A percentile compares a stretch with the other conserved stretches of the same genome.
Conservation (phyloP, 2,329 filamentous ascomycete species). For the Fusarium nygamai region DNA sequence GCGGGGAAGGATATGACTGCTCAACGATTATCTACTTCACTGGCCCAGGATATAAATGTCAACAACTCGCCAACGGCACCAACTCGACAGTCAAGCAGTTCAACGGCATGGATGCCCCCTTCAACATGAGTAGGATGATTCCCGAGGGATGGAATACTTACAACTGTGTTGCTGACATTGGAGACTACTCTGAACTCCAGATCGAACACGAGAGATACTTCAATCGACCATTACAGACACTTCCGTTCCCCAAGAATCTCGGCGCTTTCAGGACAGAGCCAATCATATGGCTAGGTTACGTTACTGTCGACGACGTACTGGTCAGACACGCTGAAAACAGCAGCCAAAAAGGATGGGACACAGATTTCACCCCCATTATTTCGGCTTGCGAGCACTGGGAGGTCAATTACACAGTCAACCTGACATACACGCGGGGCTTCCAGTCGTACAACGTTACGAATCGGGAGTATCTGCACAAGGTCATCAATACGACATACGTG, state of each 20-base stretch:
- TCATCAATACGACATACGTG: constrained; percentile 23
- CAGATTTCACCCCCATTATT: neutral
- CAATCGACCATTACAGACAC: neutral
- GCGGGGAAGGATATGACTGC: constrained; percentile 25
- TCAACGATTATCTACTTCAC: constrained; percentile 24
- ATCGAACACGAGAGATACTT: neutral
- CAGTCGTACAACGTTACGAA: constrained; percentile 21
- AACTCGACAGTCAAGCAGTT: neutral
- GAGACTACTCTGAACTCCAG: constrained; percentile 19
- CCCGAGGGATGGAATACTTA: constrained; percentile 21
- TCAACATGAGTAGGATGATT: constrained; percentile 22
- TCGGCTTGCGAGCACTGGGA: constrained; percentile 36
- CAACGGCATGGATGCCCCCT: neutral
- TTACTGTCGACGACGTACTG: constrained; percentile 7
- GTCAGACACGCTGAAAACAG: neutral
- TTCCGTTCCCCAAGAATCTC: constrained; percentile 8
- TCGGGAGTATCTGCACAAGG: constrained; percentile 16
- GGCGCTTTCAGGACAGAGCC: constrained; percentile 26
- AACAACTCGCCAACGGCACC: neutral
- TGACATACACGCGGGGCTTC: constrained; percentile 26
- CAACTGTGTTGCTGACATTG: constrained; percentile 1
- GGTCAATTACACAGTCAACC: constrained; percentile 15
- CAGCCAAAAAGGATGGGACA: neutral
- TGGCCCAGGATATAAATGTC: constrained; percentile 27
- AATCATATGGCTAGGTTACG: constrained; percentile 28